These are phyloP conservation scores for Straminergon stramineum DNA, from an alignment of 225 moss, liverwort and hornwort species.

Conservation along the genomic window DNA sequence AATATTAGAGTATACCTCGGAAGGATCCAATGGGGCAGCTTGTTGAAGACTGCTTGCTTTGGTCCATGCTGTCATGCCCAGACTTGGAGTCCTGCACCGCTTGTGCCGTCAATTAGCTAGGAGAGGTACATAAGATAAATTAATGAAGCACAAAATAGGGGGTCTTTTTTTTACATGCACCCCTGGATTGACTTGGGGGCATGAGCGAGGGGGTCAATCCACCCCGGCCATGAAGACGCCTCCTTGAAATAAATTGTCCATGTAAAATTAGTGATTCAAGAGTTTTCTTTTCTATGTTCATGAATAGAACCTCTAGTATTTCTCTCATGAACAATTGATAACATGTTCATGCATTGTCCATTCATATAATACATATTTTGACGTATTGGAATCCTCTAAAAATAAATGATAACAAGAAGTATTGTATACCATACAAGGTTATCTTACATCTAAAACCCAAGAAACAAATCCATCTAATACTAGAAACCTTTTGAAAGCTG, in stretches of 20 bases:
- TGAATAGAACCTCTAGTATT: not conserved
- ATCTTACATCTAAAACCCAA: not conserved
- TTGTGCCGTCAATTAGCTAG: no score
- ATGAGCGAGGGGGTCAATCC: no score
- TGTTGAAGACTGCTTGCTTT: no score
- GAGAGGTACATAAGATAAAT: no score
- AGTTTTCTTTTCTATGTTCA: no score
- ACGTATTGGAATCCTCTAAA: not conserved
- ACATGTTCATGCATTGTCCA: not conserved
- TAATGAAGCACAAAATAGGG: no score
- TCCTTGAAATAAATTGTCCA: accelerated
- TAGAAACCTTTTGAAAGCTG: not conserved
- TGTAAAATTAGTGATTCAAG: not conserved
- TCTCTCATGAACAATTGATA: not conserved
- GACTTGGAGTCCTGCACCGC: no score
- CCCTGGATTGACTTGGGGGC: no score
- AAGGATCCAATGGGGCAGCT: no score
- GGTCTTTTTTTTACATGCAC: no score
- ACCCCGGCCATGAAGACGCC: not conserved
- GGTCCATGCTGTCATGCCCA: no score
- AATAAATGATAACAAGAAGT: not conserved
- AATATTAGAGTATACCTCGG: no score
- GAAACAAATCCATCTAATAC: not conserved
- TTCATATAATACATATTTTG: not conserved
- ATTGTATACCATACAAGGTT: not conserved